These are phyloP conservation scores for Ogataea methylovora DNA, from an alignment of 805 yeast species.

Conservation along the genomic window DNA sequence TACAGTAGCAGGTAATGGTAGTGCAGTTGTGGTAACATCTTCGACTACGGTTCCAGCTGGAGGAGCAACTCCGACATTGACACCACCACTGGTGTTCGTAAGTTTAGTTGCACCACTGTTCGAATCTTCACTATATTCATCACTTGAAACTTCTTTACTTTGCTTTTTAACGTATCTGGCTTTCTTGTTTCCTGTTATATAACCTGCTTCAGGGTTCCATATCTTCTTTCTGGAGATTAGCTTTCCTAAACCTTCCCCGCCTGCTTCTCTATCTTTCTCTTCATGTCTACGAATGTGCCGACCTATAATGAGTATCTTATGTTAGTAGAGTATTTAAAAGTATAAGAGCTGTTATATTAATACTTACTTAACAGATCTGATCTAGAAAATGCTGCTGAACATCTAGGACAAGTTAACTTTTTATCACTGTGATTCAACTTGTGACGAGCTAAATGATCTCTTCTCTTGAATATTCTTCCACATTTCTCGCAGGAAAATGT, in stretches of 20 bases:
- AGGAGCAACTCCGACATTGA: too few species aligned
- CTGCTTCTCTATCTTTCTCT: slow-evolving; percentile 9
- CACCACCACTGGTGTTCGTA: too few species aligned
- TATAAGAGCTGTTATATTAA: slow-evolving; percentile 1
- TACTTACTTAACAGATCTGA: slow-evolving; percentile 9
- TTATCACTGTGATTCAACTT: slow-evolving; percentile 8
- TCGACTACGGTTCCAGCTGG: too few species aligned
- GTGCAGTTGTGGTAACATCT: too few species aligned
- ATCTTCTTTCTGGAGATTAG: neutral
- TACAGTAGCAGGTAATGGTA: too few species aligned
- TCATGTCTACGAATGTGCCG: slow-evolving; percentile 11
- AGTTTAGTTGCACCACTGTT: too few species aligned
- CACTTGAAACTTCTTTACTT: too few species aligned
- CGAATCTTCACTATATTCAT: too few species aligned
- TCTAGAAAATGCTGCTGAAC: slow-evolving; percentile 7
- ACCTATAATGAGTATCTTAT: slow-evolving; percentile 4
- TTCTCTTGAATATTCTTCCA: slow-evolving; percentile 10
- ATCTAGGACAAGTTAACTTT: slow-evolving; percentile 5
- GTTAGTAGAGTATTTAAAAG: slow-evolving; percentile 1
- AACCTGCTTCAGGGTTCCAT: slow-evolving; percentile 6
- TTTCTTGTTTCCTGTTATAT: slow-evolving; percentile 1
- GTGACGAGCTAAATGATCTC: slow-evolving; percentile 12
- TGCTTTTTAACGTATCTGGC: slow-evolving; percentile 2
- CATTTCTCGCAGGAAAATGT: slow-evolving; percentile 6
- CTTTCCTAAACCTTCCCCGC: too few species aligned